Percentiles rank a stretch among this genome's conserved stretches.
phyloP scores from a whole-genome alignment of 164 flowering plant genomes.

The Stephania japonica region DNA sequence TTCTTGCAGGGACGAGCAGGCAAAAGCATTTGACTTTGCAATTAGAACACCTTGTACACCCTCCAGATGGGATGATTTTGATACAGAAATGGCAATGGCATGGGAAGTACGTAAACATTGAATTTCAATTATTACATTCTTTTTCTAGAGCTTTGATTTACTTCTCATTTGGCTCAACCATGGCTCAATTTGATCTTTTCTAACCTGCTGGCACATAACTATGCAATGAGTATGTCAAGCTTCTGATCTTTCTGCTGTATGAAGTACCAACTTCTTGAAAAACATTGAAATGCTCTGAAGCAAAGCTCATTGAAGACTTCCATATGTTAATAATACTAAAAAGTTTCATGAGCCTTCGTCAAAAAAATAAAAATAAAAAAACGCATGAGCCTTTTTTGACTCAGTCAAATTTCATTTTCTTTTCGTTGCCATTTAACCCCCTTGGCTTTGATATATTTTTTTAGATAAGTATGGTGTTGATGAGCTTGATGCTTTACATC shows the following conservation, averaged over 20 bases:
- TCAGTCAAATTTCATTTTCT: too few species aligned
- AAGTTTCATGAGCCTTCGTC: too few species aligned
- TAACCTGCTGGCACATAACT: not conserved
- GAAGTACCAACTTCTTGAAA: not conserved
- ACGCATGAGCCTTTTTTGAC: too few species aligned
- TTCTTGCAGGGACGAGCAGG: slow-evolving; percentile 47
- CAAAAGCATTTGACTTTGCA: slow-evolving; percentile 59
- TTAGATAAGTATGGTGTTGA: too few species aligned
- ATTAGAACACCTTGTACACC: slow-evolving; percentile 92
- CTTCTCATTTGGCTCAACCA: not conserved
- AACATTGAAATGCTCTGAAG: too few species aligned
- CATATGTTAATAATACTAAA: too few species aligned
- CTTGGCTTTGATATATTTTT: too few species aligned
- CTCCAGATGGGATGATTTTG: slow-evolving; percentile 93
- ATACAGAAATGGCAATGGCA: slow-evolving; percentile 76
- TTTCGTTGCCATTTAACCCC: too few species aligned
- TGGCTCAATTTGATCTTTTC: not conserved
- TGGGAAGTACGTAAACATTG: slow-evolving; percentile 74
- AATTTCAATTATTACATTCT: not conserved
- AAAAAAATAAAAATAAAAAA: too few species aligned
- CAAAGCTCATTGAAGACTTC: too few species aligned
- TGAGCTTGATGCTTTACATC: too few species aligned
- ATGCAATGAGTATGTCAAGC: not conserved
- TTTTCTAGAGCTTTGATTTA: not conserved
- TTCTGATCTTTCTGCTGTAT: not conserved